phyloP scores from a whole-genome alignment of 768 basidiomycete genomes.

The Baorangia bicolor region DNA sequence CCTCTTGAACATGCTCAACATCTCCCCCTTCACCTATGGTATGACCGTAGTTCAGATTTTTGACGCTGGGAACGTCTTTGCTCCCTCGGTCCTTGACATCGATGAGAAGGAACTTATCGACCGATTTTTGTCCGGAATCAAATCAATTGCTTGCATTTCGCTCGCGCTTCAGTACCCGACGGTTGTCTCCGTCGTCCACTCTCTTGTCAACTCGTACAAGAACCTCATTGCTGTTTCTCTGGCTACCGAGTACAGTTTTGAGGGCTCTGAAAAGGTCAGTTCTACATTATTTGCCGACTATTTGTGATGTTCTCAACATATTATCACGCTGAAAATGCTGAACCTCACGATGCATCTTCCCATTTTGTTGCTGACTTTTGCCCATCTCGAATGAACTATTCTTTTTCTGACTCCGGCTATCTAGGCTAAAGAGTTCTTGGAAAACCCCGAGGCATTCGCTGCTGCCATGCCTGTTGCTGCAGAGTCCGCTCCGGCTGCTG shows the following conservation, averaged over 20 bases:
- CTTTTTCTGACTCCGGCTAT: conserved; percentile 7
- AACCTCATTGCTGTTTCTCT: conserved; percentile 90
- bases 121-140: conserved; percentile 91
- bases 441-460: conserved; percentile 98
- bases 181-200: conserved; percentile 89
- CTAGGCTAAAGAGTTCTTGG: conserved; percentile 94
- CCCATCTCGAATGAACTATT: neutral
- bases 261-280: conserved; percentile 87
- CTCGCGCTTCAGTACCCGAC: conserved; percentile 97
- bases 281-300: neutral
- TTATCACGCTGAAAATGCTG: conserved; percentile 85
- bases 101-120: conserved; percentile 89
- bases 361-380: conserved; percentile 31
- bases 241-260: conserved; percentile 92
- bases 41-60: conserved; percentile 98
- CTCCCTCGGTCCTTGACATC: conserved; percentile 87
- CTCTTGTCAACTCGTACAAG: conserved; percentile 99
- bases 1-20: conserved; percentile 99
- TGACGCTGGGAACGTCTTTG: conserved; percentile 90
- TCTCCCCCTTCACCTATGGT: conserved; percentile 99
- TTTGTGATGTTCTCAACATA: conserved; percentile 32
- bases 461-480: conserved; percentile 67
- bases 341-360: conserved; percentile 45
- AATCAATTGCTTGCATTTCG: conserved; percentile 94
- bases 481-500: conserved; percentile 51